A percentile compares a stretch with the other conserved stretches of the same genome.
These are phyloP conservation scores for Aspergillus brasiliensis DNA, from an alignment of 2,329 filamentous ascomycete species.

Conservation along the genomic window DNA sequence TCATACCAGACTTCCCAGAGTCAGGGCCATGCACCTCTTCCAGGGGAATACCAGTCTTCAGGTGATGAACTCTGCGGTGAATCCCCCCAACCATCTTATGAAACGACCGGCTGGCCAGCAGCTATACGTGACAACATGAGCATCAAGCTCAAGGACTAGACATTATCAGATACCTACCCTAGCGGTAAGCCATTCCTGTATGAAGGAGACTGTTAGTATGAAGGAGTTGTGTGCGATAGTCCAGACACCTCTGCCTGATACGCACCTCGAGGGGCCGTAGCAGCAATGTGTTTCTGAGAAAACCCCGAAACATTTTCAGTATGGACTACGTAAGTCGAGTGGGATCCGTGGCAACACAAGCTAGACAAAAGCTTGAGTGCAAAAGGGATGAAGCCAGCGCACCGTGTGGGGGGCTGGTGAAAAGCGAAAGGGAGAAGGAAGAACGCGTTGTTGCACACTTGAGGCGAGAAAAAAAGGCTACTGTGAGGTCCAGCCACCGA, in stretches of 20 bases:
- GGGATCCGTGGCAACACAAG: background rate
- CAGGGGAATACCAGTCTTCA: conserved; percentile 45
- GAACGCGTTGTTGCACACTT: too few relatives aligned
- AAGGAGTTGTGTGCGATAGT: background rate
- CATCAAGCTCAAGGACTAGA: background rate
- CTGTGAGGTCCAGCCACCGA: background rate
- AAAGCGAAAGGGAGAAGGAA: background rate
- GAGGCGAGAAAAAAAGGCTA: background rate
- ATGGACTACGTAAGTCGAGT: background rate
- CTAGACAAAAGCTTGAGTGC: background rate
- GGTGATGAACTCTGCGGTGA: conserved; percentile 44
- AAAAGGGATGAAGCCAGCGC: background rate
- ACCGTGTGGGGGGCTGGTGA: background rate
- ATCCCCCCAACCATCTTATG: conserved; percentile 47
- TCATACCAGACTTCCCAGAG: conserved; percentile 38
- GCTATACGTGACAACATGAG: conserved; percentile 29
- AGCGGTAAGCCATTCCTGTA: conserved; percentile 40
- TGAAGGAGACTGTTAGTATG: conserved; percentile 6
- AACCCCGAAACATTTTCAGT: background rate
- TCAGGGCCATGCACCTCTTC: conserved; percentile 45
- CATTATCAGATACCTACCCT: conserved; percentile 33
- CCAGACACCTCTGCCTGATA: conserved; percentile 11
- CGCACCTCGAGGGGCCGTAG: conserved; percentile 7
- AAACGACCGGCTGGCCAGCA: conserved; percentile 47
- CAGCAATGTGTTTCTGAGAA: background rate